These are phyloP conservation scores for Fusarium penzigii DNA, from an alignment of 2,329 filamentous ascomycete species.

Conservation along the genomic window DNA sequence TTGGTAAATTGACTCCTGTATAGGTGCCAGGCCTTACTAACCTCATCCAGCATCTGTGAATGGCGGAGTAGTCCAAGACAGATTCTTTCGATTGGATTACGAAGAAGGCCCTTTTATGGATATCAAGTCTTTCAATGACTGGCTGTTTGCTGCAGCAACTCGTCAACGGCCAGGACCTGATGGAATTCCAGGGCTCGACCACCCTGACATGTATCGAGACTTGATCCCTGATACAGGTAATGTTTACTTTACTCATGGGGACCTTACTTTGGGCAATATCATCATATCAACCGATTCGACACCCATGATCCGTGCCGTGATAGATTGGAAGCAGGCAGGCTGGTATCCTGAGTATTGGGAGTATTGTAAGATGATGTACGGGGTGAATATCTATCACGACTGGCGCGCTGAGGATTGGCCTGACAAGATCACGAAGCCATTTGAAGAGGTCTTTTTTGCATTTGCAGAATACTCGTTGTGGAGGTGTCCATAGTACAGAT, in stretches of 20 bases:
- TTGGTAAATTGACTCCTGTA: not conserved
- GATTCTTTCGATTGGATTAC: conserved; percentile 22
- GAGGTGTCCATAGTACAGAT: conserved; percentile 8
- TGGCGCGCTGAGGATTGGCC: conserved; percentile 21
- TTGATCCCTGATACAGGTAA: conserved; percentile 17
- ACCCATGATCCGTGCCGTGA: not conserved
- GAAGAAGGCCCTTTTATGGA: conserved; percentile 17
- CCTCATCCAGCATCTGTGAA: conserved; percentile 18
- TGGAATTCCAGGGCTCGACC: conserved; percentile 1
- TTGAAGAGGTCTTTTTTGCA: conserved; percentile 9
- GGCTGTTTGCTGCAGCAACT: conserved; percentile 21
- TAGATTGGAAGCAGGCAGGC: conserved; percentile 31
- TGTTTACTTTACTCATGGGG: conserved; percentile 28
- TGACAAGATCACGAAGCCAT: conserved; percentile 19
- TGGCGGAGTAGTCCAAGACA: conserved; percentile 22
- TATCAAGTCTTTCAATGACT: conserved; percentile 24
- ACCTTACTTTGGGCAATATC: conserved; percentile 13
- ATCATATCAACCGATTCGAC: too few relatives aligned
- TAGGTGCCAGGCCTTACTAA: not conserved
- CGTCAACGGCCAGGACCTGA: conserved; percentile 12
- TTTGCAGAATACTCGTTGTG: conserved; percentile 16
- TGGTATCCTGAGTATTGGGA: conserved; percentile 36
- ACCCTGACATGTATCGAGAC: conserved; percentile 10
- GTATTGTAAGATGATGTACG: conserved; percentile 27
- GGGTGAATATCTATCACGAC: conserved; percentile 13